Evolutionary conservation across 768 basidiomycete genomes (phyloP).

Genomic region (Mycena haematopus): DNA sequence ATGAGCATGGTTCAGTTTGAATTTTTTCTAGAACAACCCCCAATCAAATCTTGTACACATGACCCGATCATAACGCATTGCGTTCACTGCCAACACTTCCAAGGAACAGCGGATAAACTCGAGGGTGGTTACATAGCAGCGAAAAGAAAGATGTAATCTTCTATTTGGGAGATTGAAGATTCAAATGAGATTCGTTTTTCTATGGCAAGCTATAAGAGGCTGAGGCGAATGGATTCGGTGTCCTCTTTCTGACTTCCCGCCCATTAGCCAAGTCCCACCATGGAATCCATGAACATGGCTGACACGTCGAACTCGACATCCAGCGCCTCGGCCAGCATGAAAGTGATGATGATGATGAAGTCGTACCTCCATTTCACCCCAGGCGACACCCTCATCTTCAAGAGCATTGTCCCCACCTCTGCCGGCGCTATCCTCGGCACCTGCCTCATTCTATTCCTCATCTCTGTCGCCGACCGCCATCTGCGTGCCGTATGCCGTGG

Average conservation of each 20-base stretch:
- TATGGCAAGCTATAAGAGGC: too few relatives aligned
- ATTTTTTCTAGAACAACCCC: too few relatives aligned
- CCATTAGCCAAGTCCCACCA: neutral
- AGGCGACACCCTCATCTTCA: constrained; percentile 72
- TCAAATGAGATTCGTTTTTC: too few relatives aligned
- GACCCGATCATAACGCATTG: too few relatives aligned
- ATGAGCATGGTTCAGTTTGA: too few relatives aligned
- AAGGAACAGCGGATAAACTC: too few relatives aligned
- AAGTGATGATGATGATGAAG: constrained; percentile 53
- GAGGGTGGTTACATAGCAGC: too few relatives aligned
- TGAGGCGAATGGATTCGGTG: neutral
- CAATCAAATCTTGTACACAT: too few relatives aligned
- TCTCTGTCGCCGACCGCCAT: constrained; percentile 76
- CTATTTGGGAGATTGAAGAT: too few relatives aligned
- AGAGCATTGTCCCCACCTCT: constrained; percentile 70
- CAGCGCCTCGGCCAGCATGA: neutral
- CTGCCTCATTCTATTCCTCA: constrained; percentile 70
- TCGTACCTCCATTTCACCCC: constrained; percentile 74
- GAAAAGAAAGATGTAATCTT: too few relatives aligned
- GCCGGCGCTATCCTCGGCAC: constrained; percentile 76
- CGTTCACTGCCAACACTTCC: too few relatives aligned
- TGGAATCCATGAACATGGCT: constrained; percentile 28
- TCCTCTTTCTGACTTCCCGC: neutral
- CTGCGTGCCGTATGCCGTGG: constrained; percentile 39
- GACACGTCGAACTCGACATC: constrained; percentile 4